These are phyloP conservation scores for Fusarium pseudocircinatum DNA, from an alignment of 2,329 filamentous ascomycete genomes.

Conservation along the genomic window DNA sequence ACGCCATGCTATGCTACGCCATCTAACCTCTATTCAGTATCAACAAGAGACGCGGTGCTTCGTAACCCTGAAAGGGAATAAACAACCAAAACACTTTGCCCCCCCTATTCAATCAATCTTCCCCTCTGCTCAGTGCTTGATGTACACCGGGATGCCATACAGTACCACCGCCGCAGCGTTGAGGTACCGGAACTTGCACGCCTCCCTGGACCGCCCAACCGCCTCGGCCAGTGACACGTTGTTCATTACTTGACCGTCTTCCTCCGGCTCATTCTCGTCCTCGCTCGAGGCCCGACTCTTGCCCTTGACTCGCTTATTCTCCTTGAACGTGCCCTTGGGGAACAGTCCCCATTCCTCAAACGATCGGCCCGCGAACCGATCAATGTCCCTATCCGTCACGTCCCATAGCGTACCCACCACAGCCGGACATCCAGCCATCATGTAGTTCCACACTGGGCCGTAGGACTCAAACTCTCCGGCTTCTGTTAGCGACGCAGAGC, in stretches of 20 bases:
- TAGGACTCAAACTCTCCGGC: constrained; percentile 90
- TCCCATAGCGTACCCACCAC: constrained; percentile 96
- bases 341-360: constrained; percentile 90
- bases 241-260: constrained; percentile 45
- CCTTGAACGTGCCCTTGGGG: constrained; percentile 55
- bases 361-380: constrained; percentile 82
- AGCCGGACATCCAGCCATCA: constrained; percentile 86
- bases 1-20: constrained; percentile 19
- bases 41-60: constrained; percentile 5
- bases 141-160: constrained; percentile 93
- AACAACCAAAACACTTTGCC: constrained; percentile 11
- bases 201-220: constrained; percentile 75
- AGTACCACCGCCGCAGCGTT: constrained; percentile 94
- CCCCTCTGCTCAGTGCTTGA: constrained; percentile 53
- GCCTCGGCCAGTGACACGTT: constrained; percentile 78
- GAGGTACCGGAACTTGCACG: constrained; percentile 89
- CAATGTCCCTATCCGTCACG: constrained; percentile 96
- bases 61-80: neutral
- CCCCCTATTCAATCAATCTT: constrained; percentile 32
- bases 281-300: constrained; percentile 35
- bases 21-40: constrained; percentile 2
- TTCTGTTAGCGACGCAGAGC: constrained; percentile 80
- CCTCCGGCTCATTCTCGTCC: constrained; percentile 42
- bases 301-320: constrained; percentile 45
- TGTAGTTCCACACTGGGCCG: constrained; percentile 90